Evolutionary conservation across 768 basidiomycete species (phyloP), one percentile per base, ranked within the genome.

Genomic region (Grammothele lineata): DNA sequence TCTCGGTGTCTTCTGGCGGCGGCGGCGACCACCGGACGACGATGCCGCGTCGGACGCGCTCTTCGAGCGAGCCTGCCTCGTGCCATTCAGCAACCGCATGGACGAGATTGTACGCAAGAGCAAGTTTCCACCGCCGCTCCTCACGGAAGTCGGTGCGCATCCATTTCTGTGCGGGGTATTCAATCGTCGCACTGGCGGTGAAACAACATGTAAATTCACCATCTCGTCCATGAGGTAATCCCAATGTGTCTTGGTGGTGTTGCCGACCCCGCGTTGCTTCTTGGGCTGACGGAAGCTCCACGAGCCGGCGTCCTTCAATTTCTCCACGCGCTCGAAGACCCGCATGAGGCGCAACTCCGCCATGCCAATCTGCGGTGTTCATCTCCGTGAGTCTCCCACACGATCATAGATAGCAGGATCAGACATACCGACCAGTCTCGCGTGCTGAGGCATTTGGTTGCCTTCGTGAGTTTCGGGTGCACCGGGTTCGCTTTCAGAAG

Each of bases 281-380:
- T 95, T 97, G 9, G 93, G 92, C 60, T 99, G 96, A 43, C 95
- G 72, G 57, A 95, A 90, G 55, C 87, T 87, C 95, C 96, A 99
- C 27, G 80, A 72, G 3, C 83, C 84, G 10, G 76, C 77, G 22
- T 79, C 75, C 64, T 96, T 94, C 48, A 97, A 75, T 23, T 70
- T 64, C 49, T 98, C 93, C 39, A 99, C 83, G 10, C 86, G 77
- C 38, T 94, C 91, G 53, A 96, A 74, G 1, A 91, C 81, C 34
- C 89, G 80, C 25, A 87, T 65, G 26, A 94, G 73, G 50, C 84
- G 76, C 48, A 95, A 60, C 60, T 97, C 94, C 15, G 76, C 70
- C 62, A 87, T 80, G 1, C 89, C 91, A 37, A 92, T 75, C 87
- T 91, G 57, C 11, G 24, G 3, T 18, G 14, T 30, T 8, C 19